These are phyloP conservation scores for Lentinula novae-zelandiae DNA, from an alignment of 1,284 basidiomycete species.

Conservation along the genomic window DNA sequence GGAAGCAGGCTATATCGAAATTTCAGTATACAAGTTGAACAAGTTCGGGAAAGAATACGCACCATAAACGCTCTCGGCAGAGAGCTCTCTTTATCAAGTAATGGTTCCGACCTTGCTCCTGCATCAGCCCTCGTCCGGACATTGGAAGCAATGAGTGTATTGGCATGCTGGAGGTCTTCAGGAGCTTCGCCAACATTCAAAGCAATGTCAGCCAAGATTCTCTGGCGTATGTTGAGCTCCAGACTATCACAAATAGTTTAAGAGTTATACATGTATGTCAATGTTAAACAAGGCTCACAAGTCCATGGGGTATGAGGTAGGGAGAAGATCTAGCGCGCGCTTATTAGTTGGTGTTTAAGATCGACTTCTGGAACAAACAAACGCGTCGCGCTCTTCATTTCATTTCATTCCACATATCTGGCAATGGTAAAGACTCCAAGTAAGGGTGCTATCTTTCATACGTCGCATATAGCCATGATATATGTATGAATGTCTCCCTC, in stretches of 20 bases:
- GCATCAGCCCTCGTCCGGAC: slow-evolving; percentile 40
- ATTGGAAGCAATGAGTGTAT: slow-evolving; percentile 58
- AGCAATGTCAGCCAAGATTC: slow-evolving; percentile 79
- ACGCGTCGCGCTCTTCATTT: neutral
- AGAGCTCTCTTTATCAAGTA: slow-evolving; percentile 17
- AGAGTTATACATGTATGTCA: neutral
- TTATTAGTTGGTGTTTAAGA: neutral
- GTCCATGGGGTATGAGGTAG: neutral
- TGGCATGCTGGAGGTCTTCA: slow-evolving; percentile 44
- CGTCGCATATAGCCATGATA: neutral
- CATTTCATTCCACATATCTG: too few relatives aligned
- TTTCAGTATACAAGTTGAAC: slow-evolving; percentile 2
- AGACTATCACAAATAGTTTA: slow-evolving; percentile 37
- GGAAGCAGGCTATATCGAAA: slow-evolving; percentile 44
- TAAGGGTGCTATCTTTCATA: neutral
- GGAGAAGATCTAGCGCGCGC: too few relatives aligned
- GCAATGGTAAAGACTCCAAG: neutral
- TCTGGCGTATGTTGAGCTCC: slow-evolving; percentile 77
- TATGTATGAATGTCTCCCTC: neutral
- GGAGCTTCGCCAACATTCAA: slow-evolving; percentile 51
- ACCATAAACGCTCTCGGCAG: slow-evolving; percentile 56
- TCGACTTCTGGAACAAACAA: neutral
- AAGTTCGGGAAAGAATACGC: slow-evolving; percentile 17
- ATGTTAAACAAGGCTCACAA: neutral
- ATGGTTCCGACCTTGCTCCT: slow-evolving; percentile 17